These are phyloP conservation scores for Pyrrhoderma lamaoense DNA, from an alignment of 1,284 basidiomycete genomes.

Conservation along the genomic window DNA sequence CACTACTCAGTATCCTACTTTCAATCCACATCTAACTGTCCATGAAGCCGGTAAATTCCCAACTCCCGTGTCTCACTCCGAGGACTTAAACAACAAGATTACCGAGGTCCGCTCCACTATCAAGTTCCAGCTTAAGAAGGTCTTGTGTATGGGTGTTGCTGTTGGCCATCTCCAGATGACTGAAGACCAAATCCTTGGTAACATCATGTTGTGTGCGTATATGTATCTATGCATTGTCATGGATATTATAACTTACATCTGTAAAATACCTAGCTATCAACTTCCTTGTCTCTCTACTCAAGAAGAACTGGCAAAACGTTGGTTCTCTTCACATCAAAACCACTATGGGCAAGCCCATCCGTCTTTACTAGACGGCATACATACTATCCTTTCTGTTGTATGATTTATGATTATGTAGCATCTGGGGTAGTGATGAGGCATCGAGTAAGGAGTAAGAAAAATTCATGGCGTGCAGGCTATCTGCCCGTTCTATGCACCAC, in stretches of 20 bases:
- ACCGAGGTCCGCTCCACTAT: conserved; percentile 96
- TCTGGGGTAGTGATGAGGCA: conserved; percentile 5
- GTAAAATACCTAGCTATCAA: conserved; percentile 81
- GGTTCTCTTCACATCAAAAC: conserved; percentile 98
- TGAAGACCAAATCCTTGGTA: conserved; percentile 94
- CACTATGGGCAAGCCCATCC: conserved; percentile 98
- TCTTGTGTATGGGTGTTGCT: conserved; percentile 97
- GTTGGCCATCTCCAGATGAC: conserved; percentile 97
- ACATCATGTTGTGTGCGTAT: conserved; percentile 89
- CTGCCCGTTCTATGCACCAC: conserved; percentile 62
- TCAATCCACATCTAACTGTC: conserved; percentile 2
- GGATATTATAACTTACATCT: conserved; percentile 14
- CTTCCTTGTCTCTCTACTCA: conserved; percentile 98
- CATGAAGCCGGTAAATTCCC: conserved; percentile 95
- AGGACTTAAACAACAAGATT: conserved; percentile 91
- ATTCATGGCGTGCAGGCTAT: conserved; percentile 20
- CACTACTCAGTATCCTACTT: not conserved
- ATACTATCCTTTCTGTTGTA: conserved; percentile 7
- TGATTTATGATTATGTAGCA: conserved; percentile 13
- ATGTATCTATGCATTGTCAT: not conserved
- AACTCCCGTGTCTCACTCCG: conserved; percentile 88
- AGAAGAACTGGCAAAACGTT: conserved; percentile 99
- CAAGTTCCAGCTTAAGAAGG: conserved; percentile 99
- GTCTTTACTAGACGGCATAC: conserved; percentile 66
- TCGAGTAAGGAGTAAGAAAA: conserved; percentile 17